Conservation (phyloP, 805 yeast species). For the Nakazawaea laoshanensis region DNA sequence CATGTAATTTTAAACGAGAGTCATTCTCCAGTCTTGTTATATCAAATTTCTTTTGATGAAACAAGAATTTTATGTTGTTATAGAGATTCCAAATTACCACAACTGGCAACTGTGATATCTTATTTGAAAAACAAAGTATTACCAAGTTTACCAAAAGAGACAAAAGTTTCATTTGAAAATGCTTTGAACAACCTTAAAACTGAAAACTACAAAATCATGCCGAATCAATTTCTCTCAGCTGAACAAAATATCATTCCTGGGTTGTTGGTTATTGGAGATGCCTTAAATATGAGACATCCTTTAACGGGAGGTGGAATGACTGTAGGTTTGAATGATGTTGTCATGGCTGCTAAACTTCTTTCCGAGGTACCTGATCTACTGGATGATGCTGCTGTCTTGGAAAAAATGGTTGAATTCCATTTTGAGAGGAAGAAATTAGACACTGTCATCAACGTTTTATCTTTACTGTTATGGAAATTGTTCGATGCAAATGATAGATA, state of each 20-base stretch:
- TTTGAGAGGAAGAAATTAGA: constrained; percentile 69
- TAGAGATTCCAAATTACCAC: constrained; percentile 66
- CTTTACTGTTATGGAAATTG: constrained; percentile 81
- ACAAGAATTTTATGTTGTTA: constrained; percentile 89
- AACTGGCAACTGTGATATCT: constrained; percentile 39
- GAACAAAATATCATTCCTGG: constrained; percentile 65
- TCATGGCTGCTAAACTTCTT: constrained; percentile 54
- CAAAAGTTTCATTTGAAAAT: constrained; percentile 57
- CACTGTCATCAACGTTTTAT: constrained; percentile 80
- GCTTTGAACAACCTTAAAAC: constrained; percentile 38
- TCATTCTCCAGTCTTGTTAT: constrained; percentile 82
- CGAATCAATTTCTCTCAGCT: constrained; percentile 86
- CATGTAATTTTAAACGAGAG: constrained; percentile 76
- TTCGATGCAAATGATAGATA: constrained; percentile 78
- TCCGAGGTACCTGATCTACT: constrained; percentile 44
- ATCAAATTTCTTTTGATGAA: constrained; percentile 76
- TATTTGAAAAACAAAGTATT: constrained; percentile 57
- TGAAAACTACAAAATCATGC: constrained; percentile 74
- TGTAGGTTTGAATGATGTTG: constrained; percentile 86
- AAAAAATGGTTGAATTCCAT: constrained; percentile 61
- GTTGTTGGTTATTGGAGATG: constrained; percentile 79
- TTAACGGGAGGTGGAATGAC: constrained; percentile 99
- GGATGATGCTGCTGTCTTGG: constrained; percentile 49
- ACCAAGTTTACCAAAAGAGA: constrained; percentile 56
- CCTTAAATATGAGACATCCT: constrained; percentile 96